These are phyloP conservation scores for Cotoneaster glaucophyllus DNA, from an alignment of 306 rosid genomes.

Conservation along the genomic window DNA sequence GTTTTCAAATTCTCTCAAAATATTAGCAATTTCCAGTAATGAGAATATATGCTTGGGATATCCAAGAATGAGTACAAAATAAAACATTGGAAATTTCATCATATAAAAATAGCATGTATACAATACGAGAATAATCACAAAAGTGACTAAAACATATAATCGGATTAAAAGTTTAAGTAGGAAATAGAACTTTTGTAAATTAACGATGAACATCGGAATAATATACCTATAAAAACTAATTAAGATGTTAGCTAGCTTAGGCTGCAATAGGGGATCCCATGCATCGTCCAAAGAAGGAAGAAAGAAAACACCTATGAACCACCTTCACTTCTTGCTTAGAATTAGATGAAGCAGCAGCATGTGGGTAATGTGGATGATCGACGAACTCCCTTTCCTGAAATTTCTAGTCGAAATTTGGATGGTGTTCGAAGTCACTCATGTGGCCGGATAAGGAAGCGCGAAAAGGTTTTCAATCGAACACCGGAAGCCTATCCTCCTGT, in stretches of 20 bases:
- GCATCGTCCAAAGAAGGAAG: background rate
- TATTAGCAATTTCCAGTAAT: background rate
- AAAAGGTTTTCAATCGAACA: background rate
- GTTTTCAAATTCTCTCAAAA: background rate
- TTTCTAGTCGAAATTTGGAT: background rate
- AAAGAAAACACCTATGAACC: background rate
- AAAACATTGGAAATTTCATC: background rate
- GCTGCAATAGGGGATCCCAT: background rate
- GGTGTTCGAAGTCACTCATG: background rate
- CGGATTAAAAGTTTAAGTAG: background rate
- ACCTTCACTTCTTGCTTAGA: background rate
- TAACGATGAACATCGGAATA: background rate
- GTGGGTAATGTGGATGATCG: background rate
- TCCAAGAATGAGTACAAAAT: background rate
- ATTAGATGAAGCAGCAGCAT: background rate
- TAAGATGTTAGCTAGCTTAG: background rate
- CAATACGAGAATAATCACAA: background rate
- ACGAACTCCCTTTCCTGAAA: background rate
- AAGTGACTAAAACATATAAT: background rate
- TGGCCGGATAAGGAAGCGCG: background rate
- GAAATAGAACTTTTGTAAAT: background rate
- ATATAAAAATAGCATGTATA: background rate
- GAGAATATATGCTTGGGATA: background rate
- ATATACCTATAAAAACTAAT: background rate
- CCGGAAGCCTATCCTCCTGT: background rate